Percentiles rank a stretch among this genome's conserved stretches.
Conservation (phyloP, 331 rosid species). For the Dryas integrifolia region DNA sequence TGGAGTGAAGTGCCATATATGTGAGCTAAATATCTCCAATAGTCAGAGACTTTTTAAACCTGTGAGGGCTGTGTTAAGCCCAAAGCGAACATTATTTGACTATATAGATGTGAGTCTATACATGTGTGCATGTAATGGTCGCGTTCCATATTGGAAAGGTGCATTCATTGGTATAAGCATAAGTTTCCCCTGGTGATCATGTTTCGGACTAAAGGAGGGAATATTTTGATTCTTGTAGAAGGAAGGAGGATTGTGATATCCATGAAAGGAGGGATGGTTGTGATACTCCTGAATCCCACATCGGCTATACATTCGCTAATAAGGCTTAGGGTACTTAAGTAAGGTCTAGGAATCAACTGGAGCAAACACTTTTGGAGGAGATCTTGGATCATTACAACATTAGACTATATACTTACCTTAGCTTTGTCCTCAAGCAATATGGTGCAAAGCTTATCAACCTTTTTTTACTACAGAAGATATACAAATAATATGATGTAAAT, state of each 20-base stretch:
- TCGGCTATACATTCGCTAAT: background rate
- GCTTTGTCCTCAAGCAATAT: background rate
- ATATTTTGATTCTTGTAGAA: no score
- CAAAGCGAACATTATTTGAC: no score
- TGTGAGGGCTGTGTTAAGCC: background rate
- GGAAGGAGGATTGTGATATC: background rate
- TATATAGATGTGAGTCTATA: background rate
- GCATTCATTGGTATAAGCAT: background rate
- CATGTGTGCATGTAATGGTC: background rate
- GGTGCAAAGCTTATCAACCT: background rate
- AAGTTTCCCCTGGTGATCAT: background rate
- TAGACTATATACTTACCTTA: background rate
- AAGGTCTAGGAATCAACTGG: background rate
- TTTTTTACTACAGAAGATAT: background rate
- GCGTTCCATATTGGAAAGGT: no score
- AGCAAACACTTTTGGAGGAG: background rate
- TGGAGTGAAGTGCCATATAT: background rate
- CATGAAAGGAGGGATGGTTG: background rate
- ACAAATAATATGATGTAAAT: no score
- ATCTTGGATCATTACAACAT: background rate
- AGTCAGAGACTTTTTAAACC: background rate
- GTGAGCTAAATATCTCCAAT: background rate
- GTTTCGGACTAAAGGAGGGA: no score
- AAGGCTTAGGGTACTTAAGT: background rate
- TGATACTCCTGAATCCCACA: background rate